Percentiles rank a stretch among this genome's conserved stretches.
phyloP scores from a whole-genome alignment of 2,329 filamentous ascomycete genomes.

The Neocucurbitaria cava region DNA sequence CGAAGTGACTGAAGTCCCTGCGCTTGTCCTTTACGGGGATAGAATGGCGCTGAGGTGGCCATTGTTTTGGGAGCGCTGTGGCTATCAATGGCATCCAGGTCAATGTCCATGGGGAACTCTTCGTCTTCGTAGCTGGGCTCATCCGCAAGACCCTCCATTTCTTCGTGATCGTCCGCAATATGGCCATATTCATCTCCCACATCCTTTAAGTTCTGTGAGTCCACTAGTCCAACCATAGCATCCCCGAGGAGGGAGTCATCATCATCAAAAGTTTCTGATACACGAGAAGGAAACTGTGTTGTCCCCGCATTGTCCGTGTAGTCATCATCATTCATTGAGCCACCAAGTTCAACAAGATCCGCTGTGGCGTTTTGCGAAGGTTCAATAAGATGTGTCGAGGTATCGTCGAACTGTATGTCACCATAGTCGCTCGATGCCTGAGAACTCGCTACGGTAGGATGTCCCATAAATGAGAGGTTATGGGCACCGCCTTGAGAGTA shows the following conservation, averaged over 20 bases:
- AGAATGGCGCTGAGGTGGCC: neutral
- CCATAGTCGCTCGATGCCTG: conserved; percentile 39
- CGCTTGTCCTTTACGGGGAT: neutral
- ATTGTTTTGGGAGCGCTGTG: neutral
- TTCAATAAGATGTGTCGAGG: conserved; percentile 1
- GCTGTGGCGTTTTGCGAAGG: neutral
- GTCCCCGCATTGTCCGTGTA: neutral
- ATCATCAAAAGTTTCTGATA: conserved; percentile 36
- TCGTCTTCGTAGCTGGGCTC: conserved; percentile 9
- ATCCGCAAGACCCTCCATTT: conserved; percentile 2
- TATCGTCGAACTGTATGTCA: conserved; percentile 25
- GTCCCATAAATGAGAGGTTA: conserved; percentile 31
- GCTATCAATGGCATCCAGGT: neutral
- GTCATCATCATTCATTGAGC: neutral
- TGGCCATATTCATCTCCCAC: neutral
- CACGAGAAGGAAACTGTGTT: neutral
- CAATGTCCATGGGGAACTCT: conserved; percentile 2
- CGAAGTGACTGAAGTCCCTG: neutral
- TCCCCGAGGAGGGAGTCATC: conserved; percentile 40
- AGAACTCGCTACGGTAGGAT: neutral
- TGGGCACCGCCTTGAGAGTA: conserved; percentile 32
- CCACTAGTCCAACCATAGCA: conserved; percentile 41
- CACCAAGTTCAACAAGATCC: neutral
- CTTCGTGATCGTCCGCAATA: neutral
- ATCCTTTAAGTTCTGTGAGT: conserved; percentile 35